Percentiles rank a stretch among this genome's conserved stretches.
Conservation (phyloP, 305 asterid genomes). For the Vinca major region DNA sequence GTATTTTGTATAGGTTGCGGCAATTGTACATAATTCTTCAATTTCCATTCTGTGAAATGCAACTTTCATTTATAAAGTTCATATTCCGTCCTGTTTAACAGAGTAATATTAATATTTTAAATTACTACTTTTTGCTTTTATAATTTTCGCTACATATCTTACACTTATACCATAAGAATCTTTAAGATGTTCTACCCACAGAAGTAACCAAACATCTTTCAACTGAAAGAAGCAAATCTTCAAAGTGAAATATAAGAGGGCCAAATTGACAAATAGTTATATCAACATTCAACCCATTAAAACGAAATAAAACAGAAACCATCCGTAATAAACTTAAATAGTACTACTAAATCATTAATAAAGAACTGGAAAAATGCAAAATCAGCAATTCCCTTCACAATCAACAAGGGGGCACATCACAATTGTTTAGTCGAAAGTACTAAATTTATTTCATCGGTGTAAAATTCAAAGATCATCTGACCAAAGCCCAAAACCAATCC, state of each 20-base stretch:
- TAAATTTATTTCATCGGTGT: neutral
- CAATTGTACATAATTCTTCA: slow-evolving; percentile 27
- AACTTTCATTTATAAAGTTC: neutral
- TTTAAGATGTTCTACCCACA: neutral
- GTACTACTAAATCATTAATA: no score
- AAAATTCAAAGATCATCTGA: neutral
- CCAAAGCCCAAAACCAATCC: neutral
- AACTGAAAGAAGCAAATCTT: neutral
- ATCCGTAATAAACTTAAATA: neutral
- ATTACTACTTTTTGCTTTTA: no score
- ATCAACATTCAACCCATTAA: no score
- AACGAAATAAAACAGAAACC: neutral
- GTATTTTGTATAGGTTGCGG: slow-evolving; percentile 21
- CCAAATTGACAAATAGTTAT: no score
- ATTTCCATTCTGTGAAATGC: neutral
- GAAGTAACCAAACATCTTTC: neutral
- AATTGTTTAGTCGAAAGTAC: neutral
- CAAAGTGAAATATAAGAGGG: neutral
- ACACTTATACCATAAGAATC: neutral
- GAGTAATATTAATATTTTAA: no score
- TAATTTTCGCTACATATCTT: no score
- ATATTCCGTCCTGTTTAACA: no score
- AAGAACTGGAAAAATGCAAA: no score
- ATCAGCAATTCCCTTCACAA: neutral
- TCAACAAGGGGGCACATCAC: neutral